These are phyloP conservation scores for Amanita rubescens DNA, from an alignment of 768 basidiomycete genomes.

Conservation along the genomic window DNA sequence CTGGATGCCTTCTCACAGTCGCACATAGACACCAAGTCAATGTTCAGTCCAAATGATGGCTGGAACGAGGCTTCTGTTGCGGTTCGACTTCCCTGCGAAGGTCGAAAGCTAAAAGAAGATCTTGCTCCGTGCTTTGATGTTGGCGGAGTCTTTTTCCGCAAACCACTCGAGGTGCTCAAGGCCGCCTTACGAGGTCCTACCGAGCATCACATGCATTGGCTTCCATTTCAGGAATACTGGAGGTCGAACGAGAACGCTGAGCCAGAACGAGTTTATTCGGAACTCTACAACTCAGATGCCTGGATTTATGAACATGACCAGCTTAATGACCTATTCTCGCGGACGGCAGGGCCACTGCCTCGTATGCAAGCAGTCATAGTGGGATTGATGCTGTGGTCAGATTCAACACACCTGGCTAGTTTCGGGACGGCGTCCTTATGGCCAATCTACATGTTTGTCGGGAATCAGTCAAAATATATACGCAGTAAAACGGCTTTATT, in stretches of 20 bases:
- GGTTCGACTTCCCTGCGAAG: background rate
- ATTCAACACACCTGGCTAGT: slow-evolving; percentile 19
- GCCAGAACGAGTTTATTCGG: background rate
- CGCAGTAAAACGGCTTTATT: slow-evolving; percentile 11
- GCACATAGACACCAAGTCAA: background rate
- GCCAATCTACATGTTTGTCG: slow-evolving; percentile 34
- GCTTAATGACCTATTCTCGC: slow-evolving; percentile 8
- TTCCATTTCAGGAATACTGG: background rate
- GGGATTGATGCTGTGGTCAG: slow-evolving; percentile 20
- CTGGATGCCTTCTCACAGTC: background rate
- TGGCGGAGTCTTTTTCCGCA: background rate
- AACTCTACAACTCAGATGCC: background rate
- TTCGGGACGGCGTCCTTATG: slow-evolving; percentile 28
- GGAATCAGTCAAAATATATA: slow-evolving; percentile 34
- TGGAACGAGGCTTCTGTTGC: background rate
- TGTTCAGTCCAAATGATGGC: background rate
- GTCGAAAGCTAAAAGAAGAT: background rate
- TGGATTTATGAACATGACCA: background rate
- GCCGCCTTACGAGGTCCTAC: background rate
- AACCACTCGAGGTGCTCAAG: background rate
- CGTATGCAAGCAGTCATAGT: slow-evolving; percentile 18
- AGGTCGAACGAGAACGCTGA: background rate
- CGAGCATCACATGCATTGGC: background rate
- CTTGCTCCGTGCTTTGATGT: background rate
- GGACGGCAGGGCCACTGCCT: slow-evolving; percentile 4